Percentiles rank a stretch among this genome's conserved stretches.
These are phyloP conservation scores for Pyrenula aspistea DNA, from an alignment of 495 filamentous ascomycete genomes.

Conservation along the genomic window DNA sequence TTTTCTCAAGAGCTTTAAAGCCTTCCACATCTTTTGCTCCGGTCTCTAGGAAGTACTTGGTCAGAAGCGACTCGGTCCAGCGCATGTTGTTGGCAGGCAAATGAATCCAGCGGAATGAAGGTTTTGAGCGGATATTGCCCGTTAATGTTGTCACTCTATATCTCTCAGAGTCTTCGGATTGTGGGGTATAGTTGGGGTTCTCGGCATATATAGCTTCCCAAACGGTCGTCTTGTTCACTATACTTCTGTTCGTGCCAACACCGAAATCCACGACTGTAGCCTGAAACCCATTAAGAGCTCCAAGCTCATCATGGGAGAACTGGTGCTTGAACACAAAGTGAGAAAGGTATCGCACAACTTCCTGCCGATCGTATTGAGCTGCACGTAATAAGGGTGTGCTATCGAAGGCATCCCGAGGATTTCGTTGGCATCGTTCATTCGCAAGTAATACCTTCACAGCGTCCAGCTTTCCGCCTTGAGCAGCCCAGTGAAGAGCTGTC, in stretches of 20 bases:
- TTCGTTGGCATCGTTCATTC: conserved; percentile 29
- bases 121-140: conserved; percentile 34
- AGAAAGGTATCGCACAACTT: conserved; percentile 44
- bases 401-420: conserved; percentile 47
- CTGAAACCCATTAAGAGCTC: conserved; percentile 48
- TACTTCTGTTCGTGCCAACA: conserved; percentile 50
- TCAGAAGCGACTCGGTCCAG: conserved; percentile 50
- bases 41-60: conserved; percentile 56
- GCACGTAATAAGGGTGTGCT: conserved; percentile 48
- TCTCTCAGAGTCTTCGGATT: conserved; percentile 33
- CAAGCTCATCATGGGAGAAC: conserved; percentile 40
- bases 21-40: conserved; percentile 53
- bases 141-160: conserved; percentile 41
- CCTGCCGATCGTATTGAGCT: conserved; percentile 42
- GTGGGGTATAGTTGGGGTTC: conserved; percentile 39
- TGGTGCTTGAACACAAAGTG: conserved; percentile 39
- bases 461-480: conserved; percentile 46
- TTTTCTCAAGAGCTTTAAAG: conserved; percentile 54
- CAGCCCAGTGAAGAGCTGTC: conserved; percentile 49
- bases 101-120: conserved; percentile 61
- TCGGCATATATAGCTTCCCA: conserved; percentile 52
- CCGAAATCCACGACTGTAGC: conserved; percentile 61
- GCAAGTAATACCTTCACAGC: conserved; percentile 42
- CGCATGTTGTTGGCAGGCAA: conserved; percentile 51
- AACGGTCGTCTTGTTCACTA: conserved; percentile 39